phyloP scores from a whole-genome alignment of 495 filamentous ascomycete species.

The Penicillium alfredii region DNA sequence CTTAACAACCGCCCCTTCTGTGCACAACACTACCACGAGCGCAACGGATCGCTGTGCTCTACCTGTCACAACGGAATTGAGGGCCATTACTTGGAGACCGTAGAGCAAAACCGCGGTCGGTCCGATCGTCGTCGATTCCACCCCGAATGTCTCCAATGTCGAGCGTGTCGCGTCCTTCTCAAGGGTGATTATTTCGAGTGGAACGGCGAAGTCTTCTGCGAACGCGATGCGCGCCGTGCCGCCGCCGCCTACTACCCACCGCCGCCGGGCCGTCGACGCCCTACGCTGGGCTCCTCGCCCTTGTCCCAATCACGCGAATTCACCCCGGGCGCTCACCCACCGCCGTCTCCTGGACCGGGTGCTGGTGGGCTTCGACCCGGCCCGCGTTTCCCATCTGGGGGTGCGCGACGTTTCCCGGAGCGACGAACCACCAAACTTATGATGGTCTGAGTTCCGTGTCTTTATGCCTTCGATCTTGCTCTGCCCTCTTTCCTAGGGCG shows the following conservation, averaged over 20 bases:
- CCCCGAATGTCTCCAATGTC: conserved; percentile 77
- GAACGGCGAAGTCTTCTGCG: conserved; percentile 67
- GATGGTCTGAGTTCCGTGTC: conserved; percentile 75
- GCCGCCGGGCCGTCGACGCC: conserved; percentile 22
- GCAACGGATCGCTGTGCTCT: conserved; percentile 79
- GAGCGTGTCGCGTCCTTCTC: conserved; percentile 46
- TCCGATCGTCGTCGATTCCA: conserved; percentile 75
- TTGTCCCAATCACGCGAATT: conserved; percentile 18
- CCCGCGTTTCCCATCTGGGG: conserved; percentile 22
- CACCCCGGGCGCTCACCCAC: conserved; percentile 5
- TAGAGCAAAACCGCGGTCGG: conserved; percentile 29
- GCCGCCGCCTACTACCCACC: conserved; percentile 36
- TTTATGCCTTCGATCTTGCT: too few species aligned
- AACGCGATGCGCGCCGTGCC: conserved; percentile 71
- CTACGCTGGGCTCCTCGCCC: conserved; percentile 16
- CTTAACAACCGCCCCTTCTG: conserved; percentile 82
- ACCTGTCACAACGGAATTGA: conserved; percentile 83
- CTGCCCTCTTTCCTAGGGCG: conserved; percentile 1
- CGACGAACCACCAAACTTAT: conserved; percentile 79
- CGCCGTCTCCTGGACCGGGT: conserved; percentile 27
- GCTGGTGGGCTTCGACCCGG: conserved; percentile 29
- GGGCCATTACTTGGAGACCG: conserved; percentile 87
- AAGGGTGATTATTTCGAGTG: conserved; percentile 68
- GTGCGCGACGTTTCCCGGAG: conserved; percentile 53
- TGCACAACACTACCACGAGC: conserved; percentile 84